Conservation (phyloP, 345 rosid genomes). For the Trapa bicornis region DNA sequence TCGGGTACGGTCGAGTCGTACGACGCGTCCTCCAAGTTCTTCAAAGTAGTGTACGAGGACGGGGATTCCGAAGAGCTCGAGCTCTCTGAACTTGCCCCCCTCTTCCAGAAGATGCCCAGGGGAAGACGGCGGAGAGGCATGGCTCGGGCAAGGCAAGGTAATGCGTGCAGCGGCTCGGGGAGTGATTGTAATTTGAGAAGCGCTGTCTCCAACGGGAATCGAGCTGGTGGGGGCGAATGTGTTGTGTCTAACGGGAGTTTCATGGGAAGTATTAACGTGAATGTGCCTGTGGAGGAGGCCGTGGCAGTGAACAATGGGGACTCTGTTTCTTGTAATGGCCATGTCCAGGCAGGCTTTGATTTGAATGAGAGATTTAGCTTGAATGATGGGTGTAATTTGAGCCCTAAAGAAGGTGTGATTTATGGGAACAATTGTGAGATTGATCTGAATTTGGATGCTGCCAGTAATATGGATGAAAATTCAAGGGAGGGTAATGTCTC, state of each 20-base stretch:
- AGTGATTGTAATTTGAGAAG: background rate
- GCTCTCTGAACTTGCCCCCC: constrained; percentile 30
- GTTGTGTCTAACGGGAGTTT: background rate
- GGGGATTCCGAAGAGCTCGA: constrained; percentile 55
- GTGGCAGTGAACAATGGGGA: constrained; percentile 27
- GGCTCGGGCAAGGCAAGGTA: background rate
- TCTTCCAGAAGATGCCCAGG: constrained; percentile 13
- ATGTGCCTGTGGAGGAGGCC: constrained; percentile 17
- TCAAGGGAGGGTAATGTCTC: constrained; percentile 10
- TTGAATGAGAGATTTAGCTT: constrained; percentile 39
- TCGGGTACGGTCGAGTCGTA: constrained; percentile 46
- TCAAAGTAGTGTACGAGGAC: constrained; percentile 48
- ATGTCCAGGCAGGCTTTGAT: constrained; percentile 32
- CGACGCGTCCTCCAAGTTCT: constrained; percentile 41
- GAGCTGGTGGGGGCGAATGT: background rate
- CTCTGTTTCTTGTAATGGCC: constrained; percentile 15
- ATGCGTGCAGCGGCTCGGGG: background rate
- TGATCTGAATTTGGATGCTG: constrained; percentile 69
- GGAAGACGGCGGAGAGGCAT: constrained; percentile 13
- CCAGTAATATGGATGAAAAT: constrained; percentile 11
- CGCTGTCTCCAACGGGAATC: background rate
- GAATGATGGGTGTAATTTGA: constrained; percentile 14
- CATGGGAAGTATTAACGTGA: constrained; percentile 21
- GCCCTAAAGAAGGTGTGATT: constrained; percentile 13
- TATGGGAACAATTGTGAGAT: constrained; percentile 31